Base-by-base conservation (phyloP, 2,329 filamentous ascomycete genomes). In the Pestalotiopsis sp. region DNA sequence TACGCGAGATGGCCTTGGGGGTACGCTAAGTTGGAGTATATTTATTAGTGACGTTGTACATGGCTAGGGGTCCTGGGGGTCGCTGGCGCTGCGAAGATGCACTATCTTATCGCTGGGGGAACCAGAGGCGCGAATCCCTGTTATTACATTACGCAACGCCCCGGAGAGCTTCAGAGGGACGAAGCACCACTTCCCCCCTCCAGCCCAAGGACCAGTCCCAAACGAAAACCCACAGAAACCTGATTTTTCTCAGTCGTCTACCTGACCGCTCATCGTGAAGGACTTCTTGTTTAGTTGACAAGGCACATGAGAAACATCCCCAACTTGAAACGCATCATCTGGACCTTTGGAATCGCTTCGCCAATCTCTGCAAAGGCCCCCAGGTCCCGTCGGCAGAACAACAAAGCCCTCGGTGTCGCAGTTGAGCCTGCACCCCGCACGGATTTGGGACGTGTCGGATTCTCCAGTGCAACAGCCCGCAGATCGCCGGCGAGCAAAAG, bases 71-170 rank as follows among this genome's bases (percentile, higher is more conserved):
- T 62, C 36, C n/a, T 20, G 31, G 59, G 31, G 25, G 13, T 6
- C 27, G 11, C 27, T 36, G 20, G 27, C 63, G 63, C 27, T 56
- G 14, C 12, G 23, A 38, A 20, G 6, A 62, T n/a, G n/a, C 56
- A 12, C 56, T 64, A 64, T 68, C 66, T 68, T 68, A 65, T 59
- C 67, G 67, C 49, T n/a, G 25, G 45, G 45, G 17, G 45, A 9
- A 27, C 57, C 20, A 25, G 45, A 58, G 23, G 63, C 63, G 63
- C 63, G 63, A 66, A 66, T 38, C 63, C 63, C 49, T 56, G 63
- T n/a, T 4, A 17, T 39, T 13, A 12, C 38, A 65, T 65, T 65
- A 49, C 63, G 63, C 63, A 66, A 66, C 45, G 45, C 63, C n/a
- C 45, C 17, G 31, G 38, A 36, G 36, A 66, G 62, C 62, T 57